Evolutionary conservation across 345 rosid species (phyloP).

Genomic region (Corymbia maculata): DNA sequence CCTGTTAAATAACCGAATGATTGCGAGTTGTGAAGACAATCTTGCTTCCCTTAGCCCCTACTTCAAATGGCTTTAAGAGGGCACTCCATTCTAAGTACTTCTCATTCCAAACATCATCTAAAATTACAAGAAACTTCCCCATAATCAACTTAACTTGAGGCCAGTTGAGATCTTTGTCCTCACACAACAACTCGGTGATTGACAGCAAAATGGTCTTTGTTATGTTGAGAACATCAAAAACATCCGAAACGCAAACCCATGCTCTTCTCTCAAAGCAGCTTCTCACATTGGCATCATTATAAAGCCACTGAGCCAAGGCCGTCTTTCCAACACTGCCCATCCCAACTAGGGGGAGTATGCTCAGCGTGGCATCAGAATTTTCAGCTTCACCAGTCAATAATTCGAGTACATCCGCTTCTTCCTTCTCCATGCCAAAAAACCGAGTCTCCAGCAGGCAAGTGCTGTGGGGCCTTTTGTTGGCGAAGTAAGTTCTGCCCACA

Average conservation of each 20-base stretch:
- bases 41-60: not conserved
- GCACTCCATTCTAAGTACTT: not conserved
- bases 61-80: not conserved
- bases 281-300: not conserved
- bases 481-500: not conserved
- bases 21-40: not conserved
- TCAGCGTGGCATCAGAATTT: not conserved
- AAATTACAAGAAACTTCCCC: not conserved
- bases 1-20: not conserved
- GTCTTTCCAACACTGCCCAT: not conserved
- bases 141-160: too few relatives aligned
- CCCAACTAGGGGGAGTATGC: not conserved
- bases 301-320: not conserved
- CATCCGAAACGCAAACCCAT: not conserved
- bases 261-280: not conserved
- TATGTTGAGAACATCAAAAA: too few relatives aligned
- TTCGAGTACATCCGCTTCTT: not conserved
- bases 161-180: too few relatives aligned
- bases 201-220: too few relatives aligned
- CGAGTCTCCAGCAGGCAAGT: fast-evolving
- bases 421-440: not conserved
- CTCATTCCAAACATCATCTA: not conserved
- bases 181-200: too few relatives aligned
- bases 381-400: not conserved
- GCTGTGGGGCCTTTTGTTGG: not conserved